Percentiles rank a stretch among this genome's conserved stretches.
phyloP scores from a whole-genome alignment of 2,329 filamentous ascomycete species.

The Colletotrichum incanum region DNA sequence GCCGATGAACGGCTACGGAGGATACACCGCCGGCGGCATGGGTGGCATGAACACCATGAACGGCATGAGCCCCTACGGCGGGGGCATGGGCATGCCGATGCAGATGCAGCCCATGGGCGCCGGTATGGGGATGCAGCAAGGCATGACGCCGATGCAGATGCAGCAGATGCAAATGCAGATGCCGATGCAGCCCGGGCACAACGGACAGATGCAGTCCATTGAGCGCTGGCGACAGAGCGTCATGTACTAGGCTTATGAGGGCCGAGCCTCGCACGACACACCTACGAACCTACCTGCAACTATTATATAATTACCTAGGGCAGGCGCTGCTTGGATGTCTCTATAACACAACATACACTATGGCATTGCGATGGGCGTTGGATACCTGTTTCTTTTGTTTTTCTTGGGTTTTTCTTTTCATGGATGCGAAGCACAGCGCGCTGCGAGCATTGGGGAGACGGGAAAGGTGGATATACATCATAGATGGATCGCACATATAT shows the following conservation, averaged over 20 bases:
- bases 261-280: too few species aligned
- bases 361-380: constrained; percentile 41
- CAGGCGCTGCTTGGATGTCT: not conserved
- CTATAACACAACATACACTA: constrained; percentile 19
- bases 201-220: constrained; percentile 42
- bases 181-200: constrained; percentile 41
- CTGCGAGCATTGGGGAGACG: constrained; percentile 12
- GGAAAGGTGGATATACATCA: not conserved
- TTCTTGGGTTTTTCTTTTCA: too few species aligned
- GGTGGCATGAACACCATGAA: constrained; percentile 45
- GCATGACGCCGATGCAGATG: constrained; percentile 45
- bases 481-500: not conserved
- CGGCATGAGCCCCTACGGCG: constrained; percentile 43
- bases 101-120: constrained; percentile 42
- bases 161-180: constrained; percentile 39
- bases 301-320: not conserved
- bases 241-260: constrained; percentile 40
- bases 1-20: constrained; percentile 27
- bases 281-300: not conserved
- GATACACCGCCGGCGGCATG: constrained; percentile 44
- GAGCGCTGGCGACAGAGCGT: constrained; percentile 61
- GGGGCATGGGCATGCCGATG: constrained; percentile 45
- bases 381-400: constrained; percentile 29
- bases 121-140: constrained; percentile 43
- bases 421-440: not conserved